Base-by-base conservation (phyloP, 345 rosid genomes). In the Microthlaspi erraticum region DNA sequence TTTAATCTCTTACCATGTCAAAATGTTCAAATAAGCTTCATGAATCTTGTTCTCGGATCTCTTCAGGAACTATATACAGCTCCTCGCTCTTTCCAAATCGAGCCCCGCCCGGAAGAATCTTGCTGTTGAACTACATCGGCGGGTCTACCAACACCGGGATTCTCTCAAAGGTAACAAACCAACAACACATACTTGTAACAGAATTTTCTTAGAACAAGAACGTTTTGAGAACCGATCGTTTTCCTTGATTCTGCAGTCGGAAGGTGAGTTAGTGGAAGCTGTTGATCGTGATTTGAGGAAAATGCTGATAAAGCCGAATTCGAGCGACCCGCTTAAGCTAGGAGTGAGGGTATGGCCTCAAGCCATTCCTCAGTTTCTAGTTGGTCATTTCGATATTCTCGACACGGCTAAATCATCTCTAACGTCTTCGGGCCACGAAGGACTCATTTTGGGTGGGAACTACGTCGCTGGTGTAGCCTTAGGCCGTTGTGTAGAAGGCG, bases 71-170 rank as follows among this genome's bases (percentile, higher is more conserved):
- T 51, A 84, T 91, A 66, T 93, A 93, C 81, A 91, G 97, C 81
- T 89, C 97, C 42, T 87, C 98, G 3, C 96, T 93, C 69, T 93
- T 93, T 76, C 96, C 95, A 17, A 86, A 91, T 75, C 85, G 98
- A 69, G 94, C 91, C 41, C 97, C 93, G 17, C 74, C 76, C 41
- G 96, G 95, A 74, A 87, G 86, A 68, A 78, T 89, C 55, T 75
- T 91, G 83, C 93, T 93, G 46, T 74, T 88, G 74, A 93, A 86
- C 83, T 91, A 83, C 80, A 89, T 91, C 71, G 96, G 95, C 38
- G 96, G 97, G 14, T 91, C 95, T 58, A 89, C 88, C 43, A 89
- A 89, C 81, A 77, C 90, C 29, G 96, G 91, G 65, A 81, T 86
- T 65, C 63, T 84, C 60, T 85, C 93, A 60, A 91, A 88, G 97